Evolutionary conservation across 768 basidiomycete species (phyloP).

Genomic region (Suillus hirtellus): DNA sequence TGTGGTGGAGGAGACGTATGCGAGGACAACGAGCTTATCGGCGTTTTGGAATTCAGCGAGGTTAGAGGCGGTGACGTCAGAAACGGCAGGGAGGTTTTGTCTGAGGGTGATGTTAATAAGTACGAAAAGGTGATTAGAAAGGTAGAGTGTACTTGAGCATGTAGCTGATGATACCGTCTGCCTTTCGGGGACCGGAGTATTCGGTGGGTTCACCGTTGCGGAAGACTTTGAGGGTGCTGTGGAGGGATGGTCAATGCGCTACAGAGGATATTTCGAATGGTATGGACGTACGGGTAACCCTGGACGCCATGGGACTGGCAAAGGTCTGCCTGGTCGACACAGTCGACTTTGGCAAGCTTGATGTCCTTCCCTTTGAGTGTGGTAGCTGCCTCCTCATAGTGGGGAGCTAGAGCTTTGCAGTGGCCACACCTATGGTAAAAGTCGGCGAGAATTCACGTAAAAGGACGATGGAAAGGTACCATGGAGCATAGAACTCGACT

Average conservation of each 20-base stretch:
- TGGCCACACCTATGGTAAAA: slow-evolving; percentile 74
- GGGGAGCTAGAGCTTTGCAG: slow-evolving; percentile 93
- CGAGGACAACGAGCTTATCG: slow-evolving; percentile 89
- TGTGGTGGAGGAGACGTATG: slow-evolving; percentile 77
- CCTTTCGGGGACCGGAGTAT: slow-evolving; percentile 87
- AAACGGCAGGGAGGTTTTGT: slow-evolving; percentile 93
- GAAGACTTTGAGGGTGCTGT: slow-evolving; percentile 89
- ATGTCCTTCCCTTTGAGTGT: slow-evolving; percentile 87
- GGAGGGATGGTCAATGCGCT: background rate
- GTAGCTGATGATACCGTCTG: slow-evolving; percentile 94
- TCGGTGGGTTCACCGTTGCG: slow-evolving; percentile 77
- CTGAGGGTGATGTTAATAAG: slow-evolving; percentile 38
- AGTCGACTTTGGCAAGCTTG: slow-evolving; percentile 95
- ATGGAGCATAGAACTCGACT: slow-evolving; percentile 95
- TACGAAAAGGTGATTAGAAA: background rate
- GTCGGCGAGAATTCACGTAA: background rate
- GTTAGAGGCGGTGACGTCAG: slow-evolving; percentile 73
- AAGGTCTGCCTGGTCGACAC: slow-evolving; percentile 90
- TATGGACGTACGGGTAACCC: slow-evolving; percentile 83
- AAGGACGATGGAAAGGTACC: slow-evolving; percentile 41
- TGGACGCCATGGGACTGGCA: slow-evolving; percentile 86
- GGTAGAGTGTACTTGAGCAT: slow-evolving; percentile 80
- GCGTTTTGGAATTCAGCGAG: slow-evolving; percentile 82
- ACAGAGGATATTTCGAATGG: background rate
- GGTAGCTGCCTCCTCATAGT: slow-evolving; percentile 94